Percentiles rank a stretch among this genome's conserved stretches.
phyloP scores from a whole-genome alignment of 2,329 filamentous ascomycete genomes.

The Leptodontidium sp. region DNA sequence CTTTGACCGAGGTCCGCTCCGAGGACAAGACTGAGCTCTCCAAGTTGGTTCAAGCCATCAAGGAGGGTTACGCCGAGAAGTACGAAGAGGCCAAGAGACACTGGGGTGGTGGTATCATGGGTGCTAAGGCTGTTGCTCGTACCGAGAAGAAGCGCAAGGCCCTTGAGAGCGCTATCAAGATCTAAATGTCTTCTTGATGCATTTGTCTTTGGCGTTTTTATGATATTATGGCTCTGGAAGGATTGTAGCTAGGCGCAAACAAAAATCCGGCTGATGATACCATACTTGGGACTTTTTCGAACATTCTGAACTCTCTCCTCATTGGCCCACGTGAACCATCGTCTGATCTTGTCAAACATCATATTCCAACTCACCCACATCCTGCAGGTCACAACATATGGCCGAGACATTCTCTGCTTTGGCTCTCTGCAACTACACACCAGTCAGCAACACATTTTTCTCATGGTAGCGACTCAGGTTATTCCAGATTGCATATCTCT shows the following conservation, averaged over 20 bases:
- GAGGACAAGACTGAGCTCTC: constrained; percentile 99
- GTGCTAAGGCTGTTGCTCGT: constrained; percentile 85
- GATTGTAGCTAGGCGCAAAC: constrained; percentile 45
- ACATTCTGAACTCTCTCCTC: constrained; percentile 5
- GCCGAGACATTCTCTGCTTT: not conserved
- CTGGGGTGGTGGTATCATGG: constrained; percentile 99
- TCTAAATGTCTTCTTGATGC: constrained; percentile 65
- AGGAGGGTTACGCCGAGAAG: constrained; percentile 98
- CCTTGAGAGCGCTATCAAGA: constrained; percentile 94
- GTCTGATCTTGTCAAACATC: not conserved
- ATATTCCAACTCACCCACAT: not conserved
- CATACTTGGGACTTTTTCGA: constrained; percentile 36
- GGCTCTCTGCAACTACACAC: not conserved
- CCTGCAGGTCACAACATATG: not conserved
- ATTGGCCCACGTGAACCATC: not conserved
- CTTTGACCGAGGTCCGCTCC: constrained; percentile 93
- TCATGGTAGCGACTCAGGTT: not conserved
- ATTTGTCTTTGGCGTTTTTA: constrained; percentile 45
- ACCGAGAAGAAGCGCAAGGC: constrained; percentile 80
- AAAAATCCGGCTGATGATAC: constrained; percentile 48
- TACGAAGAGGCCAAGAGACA: constrained; percentile 89
- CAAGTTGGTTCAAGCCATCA: constrained; percentile 95
- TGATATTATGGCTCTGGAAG: constrained; percentile 46
- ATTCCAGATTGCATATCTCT: not conserved
- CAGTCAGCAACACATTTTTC: not conserved